Evolutionary conservation across 106 monocot species (phyloP), one percentile per base, ranked within the genome.

Genomic region (Vanilla planifolia): DNA sequence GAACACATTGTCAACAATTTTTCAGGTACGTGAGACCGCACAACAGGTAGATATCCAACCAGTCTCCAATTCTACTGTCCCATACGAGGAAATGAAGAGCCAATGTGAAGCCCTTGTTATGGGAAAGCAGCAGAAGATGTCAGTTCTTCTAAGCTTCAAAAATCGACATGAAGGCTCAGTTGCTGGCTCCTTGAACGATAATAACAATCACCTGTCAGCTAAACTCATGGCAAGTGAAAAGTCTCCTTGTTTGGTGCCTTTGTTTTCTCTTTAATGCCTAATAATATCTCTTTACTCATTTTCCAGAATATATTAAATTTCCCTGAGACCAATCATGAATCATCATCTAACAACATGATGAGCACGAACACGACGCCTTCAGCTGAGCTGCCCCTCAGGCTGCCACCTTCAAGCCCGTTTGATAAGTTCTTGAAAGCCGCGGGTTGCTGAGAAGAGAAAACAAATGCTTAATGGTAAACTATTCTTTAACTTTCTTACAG

Each of bases 351-450:
- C 3, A 59, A 59, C 28, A 71, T 61, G 26, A 39, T 60, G 21
- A 33, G 76, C 13, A 37, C 43, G 8, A 70, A 68, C 59, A 71
- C 75, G 46, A 27, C 48, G 20, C 66, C 69, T 5, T 55, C 50
- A 14, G 91, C 74, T 39, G 80, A 91, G 43, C 68, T 67, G 21
- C 84, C 91, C 40, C 88, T 96, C 68, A 71, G 84, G 70, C 72
- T 96, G 10, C 96, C 96, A 7, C 96, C 96, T 23, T 63, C 96
- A 28, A 96, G 96, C 69, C 96, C 96, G 5, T 96, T 81, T 23
- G 96, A 96, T 65, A 96, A 96, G 63, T 96, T 96, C 73, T 47
- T 96, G 66, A 90, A 76, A 82, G 96, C 91, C 26, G 91, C 84
- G 23, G 95, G 95, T 35, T 80, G 83, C 34, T 57, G 57, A 57